phyloP scores from a whole-genome alignment of 179 eudicot species.

The Beta macrorhiza region DNA sequence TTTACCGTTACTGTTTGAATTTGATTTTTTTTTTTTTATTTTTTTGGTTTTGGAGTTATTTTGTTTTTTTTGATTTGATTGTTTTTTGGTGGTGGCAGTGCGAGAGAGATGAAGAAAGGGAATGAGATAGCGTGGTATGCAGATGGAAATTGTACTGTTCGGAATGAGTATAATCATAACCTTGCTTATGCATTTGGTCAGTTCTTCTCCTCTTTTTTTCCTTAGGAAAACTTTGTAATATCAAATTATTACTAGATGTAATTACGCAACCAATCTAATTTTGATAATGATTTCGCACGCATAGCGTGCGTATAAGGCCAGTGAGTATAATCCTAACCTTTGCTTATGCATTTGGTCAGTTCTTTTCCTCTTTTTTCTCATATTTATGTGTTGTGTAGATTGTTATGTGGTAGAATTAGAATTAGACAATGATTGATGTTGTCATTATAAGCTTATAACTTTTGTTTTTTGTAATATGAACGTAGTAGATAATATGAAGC shows the following conservation, averaged over 20 bases:
- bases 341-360: constrained; percentile 30
- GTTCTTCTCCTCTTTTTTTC: not conserved
- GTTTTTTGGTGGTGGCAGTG: constrained; percentile 13
- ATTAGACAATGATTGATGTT: not conserved
- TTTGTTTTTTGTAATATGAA: too few species aligned
- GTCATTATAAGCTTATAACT: not conserved
- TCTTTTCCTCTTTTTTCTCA: not conserved
- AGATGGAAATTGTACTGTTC: constrained; percentile 28
- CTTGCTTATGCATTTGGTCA: constrained; percentile 31
- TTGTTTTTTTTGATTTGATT: not conserved
- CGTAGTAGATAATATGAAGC: too few species aligned
- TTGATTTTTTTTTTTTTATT: not conserved
- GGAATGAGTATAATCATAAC: constrained; percentile 25
- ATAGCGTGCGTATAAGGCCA: too few species aligned
- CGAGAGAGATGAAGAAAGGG: constrained; percentile 31
- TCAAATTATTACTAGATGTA: not conserved
- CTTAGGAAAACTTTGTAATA: too few species aligned
- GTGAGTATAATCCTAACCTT: constrained; percentile 4
- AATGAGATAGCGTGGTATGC: constrained; percentile 37
- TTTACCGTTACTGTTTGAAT: not conserved
- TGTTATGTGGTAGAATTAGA: too few species aligned
- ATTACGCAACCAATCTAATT: not conserved
- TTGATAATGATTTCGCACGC: not conserved
- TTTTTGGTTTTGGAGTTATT: not conserved
- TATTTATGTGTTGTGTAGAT: not conserved